Conservation (phyloP, 352 stramenopile genomes). For the Halophytophthora polymorphica region DNA sequence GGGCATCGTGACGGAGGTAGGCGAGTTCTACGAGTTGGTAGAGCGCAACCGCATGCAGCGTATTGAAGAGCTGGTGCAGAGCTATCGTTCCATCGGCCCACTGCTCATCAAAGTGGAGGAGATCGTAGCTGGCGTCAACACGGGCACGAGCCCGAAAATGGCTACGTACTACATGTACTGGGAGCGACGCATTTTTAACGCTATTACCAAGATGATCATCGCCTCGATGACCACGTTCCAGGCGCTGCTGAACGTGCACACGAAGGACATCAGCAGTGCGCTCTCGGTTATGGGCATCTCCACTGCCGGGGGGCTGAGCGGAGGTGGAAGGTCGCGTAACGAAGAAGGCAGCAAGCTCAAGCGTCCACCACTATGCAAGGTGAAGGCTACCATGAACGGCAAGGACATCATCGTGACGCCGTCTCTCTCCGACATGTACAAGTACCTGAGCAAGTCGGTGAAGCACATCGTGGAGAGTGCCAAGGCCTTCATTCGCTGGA, state of each 20-base stretch:
- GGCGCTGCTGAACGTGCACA: conserved; percentile 87
- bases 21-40: conserved; percentile 93
- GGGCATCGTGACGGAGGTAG: conserved; percentile 88
- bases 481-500: conserved; percentile 94
- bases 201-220: conserved; percentile 96
- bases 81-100: conserved; percentile 91
- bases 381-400: conserved; percentile 93
- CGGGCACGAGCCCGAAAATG: conserved; percentile 86
- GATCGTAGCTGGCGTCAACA: conserved; percentile 93
- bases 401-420: conserved; percentile 94
- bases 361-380: conserved; percentile 88
- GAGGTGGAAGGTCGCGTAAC: conserved; percentile 20
- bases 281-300: conserved; percentile 41
- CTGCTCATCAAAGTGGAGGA: conserved; percentile 96
- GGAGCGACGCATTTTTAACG: conserved; percentile 96
- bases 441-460: conserved; percentile 93
- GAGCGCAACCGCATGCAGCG: conserved; percentile 89
- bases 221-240: conserved; percentile 94
- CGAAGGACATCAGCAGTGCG: conserved; percentile 73
- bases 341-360: conserved; percentile 74
- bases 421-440: conserved; percentile 94
- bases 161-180: conserved; percentile 97
- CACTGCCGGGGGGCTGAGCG: conserved; percentile 8
- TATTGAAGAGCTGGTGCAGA: conserved; percentile 91
- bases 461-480: conserved; percentile 94